Base-by-base conservation (phyloP, 495 filamentous ascomycete species). In the Schizothecium vesticola region DNA sequence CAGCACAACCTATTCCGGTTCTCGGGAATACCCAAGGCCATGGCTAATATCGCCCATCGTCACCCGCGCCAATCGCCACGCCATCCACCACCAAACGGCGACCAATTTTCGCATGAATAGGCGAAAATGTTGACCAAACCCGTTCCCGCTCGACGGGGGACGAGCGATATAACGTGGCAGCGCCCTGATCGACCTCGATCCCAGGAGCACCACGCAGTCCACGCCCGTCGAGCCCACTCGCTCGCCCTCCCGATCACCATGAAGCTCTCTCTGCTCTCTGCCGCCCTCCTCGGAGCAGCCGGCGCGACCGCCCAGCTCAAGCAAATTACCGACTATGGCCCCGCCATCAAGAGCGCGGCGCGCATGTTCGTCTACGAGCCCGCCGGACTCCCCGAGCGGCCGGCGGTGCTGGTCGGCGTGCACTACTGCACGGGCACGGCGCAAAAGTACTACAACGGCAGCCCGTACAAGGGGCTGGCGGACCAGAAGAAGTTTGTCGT, bases 361-460 rank as follows among this genome's bases (percentile, higher is more conserved):
- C 74, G 72, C 59, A 84, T 86, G 82, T 86, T 83, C 71, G 78
- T 84, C 51, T 86, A 85, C 66, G 81, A 85, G 63, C 85, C 85
- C 11, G 75, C 72, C 61, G 84, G 81, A 25, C 79, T 85, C 31
- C 76, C 79, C 59, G 69, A 77, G 1, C 82, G 78, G 56, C 83
- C 85, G 0, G 81, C 82, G 19, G 82, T 87, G 59, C 75, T 87
- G 59, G 81, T 87, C 1, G 85, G 81, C 19, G 81, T 87, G 22
- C 84, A 87, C 74, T 83, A 83, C 70, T 86, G 75, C 59, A 71
- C 72, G 23, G 72, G 73, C 64, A 74, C 71, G 16, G 75, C 73
- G 25, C 65, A 61, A 11, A 62, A 33, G 6, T 77, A 76, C 68
- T 77, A 75, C 67, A 64, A 51, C 63, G 16, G 62, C n/a, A 65